Evolutionary conservation across 805 yeast genomes (phyloP).

Genomic region (Cyberlindnera japonica): DNA sequence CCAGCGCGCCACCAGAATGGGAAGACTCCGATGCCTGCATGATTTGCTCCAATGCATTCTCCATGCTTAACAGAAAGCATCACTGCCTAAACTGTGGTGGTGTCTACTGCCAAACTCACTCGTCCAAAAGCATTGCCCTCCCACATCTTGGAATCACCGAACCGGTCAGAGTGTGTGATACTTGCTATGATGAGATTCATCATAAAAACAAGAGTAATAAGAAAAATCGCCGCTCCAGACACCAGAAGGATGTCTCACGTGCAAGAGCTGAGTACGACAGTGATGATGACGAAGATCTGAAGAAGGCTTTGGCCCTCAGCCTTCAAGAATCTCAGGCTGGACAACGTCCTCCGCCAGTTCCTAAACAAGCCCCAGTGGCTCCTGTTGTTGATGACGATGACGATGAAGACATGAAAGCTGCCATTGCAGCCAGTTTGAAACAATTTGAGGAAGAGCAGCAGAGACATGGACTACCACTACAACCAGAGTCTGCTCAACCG

Average conservation of each 20-base stretch:
- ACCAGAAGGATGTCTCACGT: slow-evolving; percentile 25
- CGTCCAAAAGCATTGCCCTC: slow-evolving; percentile 65
- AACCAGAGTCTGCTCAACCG: slow-evolving; percentile 12
- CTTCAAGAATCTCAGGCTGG: slow-evolving; percentile 47
- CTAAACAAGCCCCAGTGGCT: slow-evolving; percentile 4
- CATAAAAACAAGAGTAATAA: slow-evolving; percentile 32
- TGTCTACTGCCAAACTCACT: slow-evolving; percentile 81
- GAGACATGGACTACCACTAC: slow-evolving; percentile 25
- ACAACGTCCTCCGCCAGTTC: slow-evolving; percentile 25
- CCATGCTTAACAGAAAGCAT: slow-evolving; percentile 85
- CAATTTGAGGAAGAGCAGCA: slow-evolving; percentile 50
- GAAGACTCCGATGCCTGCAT: slow-evolving; percentile 92
- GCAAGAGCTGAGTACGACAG: slow-evolving; percentile 29
- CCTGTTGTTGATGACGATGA: slow-evolving; percentile 47
- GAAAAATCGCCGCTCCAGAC: slow-evolving; percentile 18
- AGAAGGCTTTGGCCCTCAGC: slow-evolving; percentile 74
- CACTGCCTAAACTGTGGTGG: slow-evolving; percentile 98
- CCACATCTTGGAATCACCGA: slow-evolving; percentile 83
- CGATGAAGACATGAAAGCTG: slow-evolving; percentile 88
- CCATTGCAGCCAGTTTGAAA: slow-evolving; percentile 84
- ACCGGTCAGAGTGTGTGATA: slow-evolving; percentile 92
- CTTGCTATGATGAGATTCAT: slow-evolving; percentile 66
- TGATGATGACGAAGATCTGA: slow-evolving; percentile 73
- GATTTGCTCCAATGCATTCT: slow-evolving; percentile 80
- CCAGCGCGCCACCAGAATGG: slow-evolving; percentile 97